Evolutionary conservation across 495 filamentous ascomycete species (phyloP).

Genomic region (Apodospora peruviana): DNA sequence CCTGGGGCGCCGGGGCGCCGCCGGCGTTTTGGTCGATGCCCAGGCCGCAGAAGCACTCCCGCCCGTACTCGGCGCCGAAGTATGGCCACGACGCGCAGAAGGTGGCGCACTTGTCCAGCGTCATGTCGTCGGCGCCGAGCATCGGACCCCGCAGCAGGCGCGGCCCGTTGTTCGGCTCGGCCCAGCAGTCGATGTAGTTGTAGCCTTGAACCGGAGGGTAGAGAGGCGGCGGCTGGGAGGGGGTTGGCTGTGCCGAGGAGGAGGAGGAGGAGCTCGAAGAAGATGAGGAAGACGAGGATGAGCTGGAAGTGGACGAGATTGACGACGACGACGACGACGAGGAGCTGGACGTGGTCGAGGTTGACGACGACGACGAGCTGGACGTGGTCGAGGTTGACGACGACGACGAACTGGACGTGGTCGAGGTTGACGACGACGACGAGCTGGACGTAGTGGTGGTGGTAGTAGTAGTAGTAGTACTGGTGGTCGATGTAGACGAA

Average conservation of each 20-base stretch:
- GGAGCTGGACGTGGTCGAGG: neutral
- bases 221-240: no score
- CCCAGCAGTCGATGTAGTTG: neutral
- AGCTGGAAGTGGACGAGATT: neutral
- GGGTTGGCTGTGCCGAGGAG: neutral
- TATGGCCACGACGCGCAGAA: slow-evolving; percentile 7
- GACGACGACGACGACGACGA: neutral
- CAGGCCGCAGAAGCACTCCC: slow-evolving; percentile 31
- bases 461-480: neutral
- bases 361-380: neutral
- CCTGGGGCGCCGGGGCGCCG: slow-evolving; percentile 16
- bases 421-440: neutral
- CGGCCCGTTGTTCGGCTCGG: neutral
- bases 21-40: slow-evolving; percentile 23
- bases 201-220: neutral
- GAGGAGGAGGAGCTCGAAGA: no score
- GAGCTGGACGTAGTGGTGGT: neutral
- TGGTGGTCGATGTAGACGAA: neutral
- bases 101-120: slow-evolving; percentile 27
- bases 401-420: neutral
- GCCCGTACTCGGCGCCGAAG: slow-evolving; percentile 7
- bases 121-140: slow-evolving; percentile 36
- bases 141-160: slow-evolving; percentile 45
- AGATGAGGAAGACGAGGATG: no score
- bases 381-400: neutral